These are phyloP conservation scores for Trichoderma sp. DNA, from an alignment of 2,329 filamentous ascomycete species.

Conservation along the genomic window DNA sequence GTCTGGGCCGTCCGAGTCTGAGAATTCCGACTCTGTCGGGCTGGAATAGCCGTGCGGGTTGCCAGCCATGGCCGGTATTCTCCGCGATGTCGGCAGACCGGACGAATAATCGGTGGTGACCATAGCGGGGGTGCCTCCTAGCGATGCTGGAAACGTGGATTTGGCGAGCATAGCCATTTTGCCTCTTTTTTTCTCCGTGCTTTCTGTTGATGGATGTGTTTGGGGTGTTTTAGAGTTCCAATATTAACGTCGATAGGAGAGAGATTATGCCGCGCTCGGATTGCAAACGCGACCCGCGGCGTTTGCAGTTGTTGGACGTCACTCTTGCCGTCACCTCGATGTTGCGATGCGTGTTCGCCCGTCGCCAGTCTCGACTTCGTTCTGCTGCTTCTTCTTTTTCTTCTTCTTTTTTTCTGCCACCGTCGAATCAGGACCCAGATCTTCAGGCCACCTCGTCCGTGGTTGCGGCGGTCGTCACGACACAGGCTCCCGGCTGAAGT, in stretches of 20 bases:
- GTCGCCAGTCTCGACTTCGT: neutral
- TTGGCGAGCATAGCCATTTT: slow-evolving; percentile 74
- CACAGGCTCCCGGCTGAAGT: slow-evolving; percentile 17
- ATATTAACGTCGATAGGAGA: neutral
- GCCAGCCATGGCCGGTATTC: slow-evolving; percentile 48
- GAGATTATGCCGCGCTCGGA: neutral
- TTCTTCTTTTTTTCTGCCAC: neutral
- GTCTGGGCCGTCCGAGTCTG: slow-evolving; percentile 73
- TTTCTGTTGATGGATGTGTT: neutral
- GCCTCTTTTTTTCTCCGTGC: neutral
- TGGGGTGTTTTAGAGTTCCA: neutral
- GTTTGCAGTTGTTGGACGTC: neutral
- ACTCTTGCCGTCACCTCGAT: neutral
- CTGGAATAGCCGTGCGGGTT: slow-evolving; percentile 64
- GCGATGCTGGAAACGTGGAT: slow-evolving; percentile 59
- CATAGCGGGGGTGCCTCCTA: slow-evolving; percentile 46
- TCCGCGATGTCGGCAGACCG: slow-evolving; percentile 49
- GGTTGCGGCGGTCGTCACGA: slow-evolving; percentile 13
- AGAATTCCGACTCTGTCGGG: slow-evolving; percentile 91
- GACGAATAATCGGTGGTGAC: slow-evolving; percentile 46
- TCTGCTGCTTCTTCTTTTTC: neutral
- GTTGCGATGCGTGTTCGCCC: neutral
- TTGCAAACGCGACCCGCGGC: slow-evolving; percentile 10
- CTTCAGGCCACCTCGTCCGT: slow-evolving; percentile 11
- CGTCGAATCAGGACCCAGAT: neutral